These are phyloP conservation scores for Phytophthora sojae DNA, from an alignment of 352 stramenopile genomes.

Conservation along the genomic window DNA sequence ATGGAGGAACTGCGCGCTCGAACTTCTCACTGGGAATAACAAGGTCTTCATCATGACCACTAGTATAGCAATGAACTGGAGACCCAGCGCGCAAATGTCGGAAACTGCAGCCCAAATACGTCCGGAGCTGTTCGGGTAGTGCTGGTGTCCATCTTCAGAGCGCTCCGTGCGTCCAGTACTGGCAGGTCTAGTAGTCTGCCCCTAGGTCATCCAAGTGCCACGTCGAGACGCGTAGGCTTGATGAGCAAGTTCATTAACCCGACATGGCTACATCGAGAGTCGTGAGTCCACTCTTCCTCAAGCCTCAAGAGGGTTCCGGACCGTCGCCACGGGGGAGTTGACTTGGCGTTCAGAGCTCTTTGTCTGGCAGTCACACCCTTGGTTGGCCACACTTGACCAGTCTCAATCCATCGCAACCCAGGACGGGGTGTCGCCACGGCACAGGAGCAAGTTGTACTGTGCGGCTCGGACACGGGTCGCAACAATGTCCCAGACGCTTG, in stretches of 20 bases:
- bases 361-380: neutral
- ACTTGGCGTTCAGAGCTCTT: neutral
- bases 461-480: slow-evolving; percentile 4
- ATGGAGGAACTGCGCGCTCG: too few species aligned
- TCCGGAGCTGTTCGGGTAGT: neutral
- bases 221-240: neutral
- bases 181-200: neutral
- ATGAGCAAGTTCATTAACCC: neutral
- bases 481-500: slow-evolving; percentile 29
- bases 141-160: slow-evolving; percentile 6
- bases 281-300: neutral
- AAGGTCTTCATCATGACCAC: too few species aligned
- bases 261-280: neutral
- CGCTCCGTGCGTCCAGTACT: slow-evolving; percentile 14
- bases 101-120: slow-evolving; percentile 6
- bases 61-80: too few species aligned
- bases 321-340: neutral
- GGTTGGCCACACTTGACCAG: neutral
- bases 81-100: too few species aligned
- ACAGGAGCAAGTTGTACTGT: slow-evolving; percentile 2
- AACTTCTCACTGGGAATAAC: too few species aligned
- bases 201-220: neutral
- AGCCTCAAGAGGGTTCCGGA: neutral
- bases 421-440: slow-evolving; percentile 6
- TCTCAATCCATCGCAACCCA: slow-evolving; percentile 1